Base-by-base conservation (phyloP, 2,329 filamentous ascomycete genomes). In the Davidsoniella australis region DNA sequence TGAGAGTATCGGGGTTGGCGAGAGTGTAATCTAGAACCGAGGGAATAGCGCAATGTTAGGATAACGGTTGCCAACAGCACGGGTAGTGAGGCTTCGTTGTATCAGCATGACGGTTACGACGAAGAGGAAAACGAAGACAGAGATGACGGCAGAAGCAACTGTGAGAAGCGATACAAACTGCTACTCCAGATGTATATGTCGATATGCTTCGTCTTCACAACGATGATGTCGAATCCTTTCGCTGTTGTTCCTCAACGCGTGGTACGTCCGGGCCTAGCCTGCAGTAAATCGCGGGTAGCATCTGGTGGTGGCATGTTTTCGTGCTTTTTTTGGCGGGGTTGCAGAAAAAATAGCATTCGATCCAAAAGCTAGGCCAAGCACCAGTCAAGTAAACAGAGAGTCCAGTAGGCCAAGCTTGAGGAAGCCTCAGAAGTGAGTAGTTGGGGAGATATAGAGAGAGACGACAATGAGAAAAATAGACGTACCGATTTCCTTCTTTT, bases 1-100 rank as follows among this genome's bases (percentile, higher is more conserved):
- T 96, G 60, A 98, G 76, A 60, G 87, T 95, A 66, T 93, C 85
- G 54, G 85, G 85, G 73, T 93, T 91, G 67, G 80, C 85, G 66
- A 95, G 78, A 58, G 84, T 76, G 71, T 93, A 88, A 66, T 94
- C 85, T 94, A 58, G n/a, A 43, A 10, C 8, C 38, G 41, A 54
- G 36, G 38, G 49, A 37, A 46, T 18, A 38, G 29, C 12, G 8
- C 9, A 33, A 33, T 33, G 29, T 33, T 33, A 45, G 43, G 39
- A n/a, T 14, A 12, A 29, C 12, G 20, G 23, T 40, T 17, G 29
- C 17, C 29, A 33, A 9, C 29, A 33, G 29, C 12, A 33, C 12
- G 12, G 29, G 29, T 9, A 33, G 9, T 33, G 12, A 33, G 9
- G 29, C 29, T 33, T 33, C 29, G 9, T 33, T 33, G 29, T 33